Evolutionary conservation across 352 stramenopile genomes (phyloP).

Genomic region (Blastocystis hominis): DNA sequence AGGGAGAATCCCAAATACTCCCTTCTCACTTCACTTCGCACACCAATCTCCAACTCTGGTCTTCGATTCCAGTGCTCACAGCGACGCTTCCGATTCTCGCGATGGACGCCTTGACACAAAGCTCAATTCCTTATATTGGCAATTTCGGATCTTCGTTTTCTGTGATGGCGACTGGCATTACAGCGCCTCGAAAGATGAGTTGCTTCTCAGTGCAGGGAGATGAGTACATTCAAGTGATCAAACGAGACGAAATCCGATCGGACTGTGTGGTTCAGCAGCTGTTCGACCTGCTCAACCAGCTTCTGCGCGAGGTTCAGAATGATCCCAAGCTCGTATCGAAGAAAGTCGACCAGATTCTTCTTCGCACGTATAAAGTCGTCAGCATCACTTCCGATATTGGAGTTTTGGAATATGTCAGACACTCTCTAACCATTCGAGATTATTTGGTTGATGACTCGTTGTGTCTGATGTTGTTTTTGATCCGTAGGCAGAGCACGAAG

Average conservation of each 20-base stretch:
- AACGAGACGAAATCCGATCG: conserved; percentile 55
- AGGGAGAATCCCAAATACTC: background rate
- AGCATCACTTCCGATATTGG: conserved; percentile 78
- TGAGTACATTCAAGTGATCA: background rate
- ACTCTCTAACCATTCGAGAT: conserved; percentile 83
- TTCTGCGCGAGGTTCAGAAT: conserved; percentile 69
- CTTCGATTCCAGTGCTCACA: conserved; percentile 16
- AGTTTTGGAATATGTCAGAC: conserved; percentile 94
- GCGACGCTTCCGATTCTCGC: background rate
- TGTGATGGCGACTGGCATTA: conserved; percentile 23
- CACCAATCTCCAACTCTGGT: background rate
- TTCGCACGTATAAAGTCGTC: conserved; percentile 88
- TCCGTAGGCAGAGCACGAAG: conserved; percentile 62
- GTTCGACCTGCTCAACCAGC: conserved; percentile 78
- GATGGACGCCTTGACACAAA: background rate
- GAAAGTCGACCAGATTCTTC: background rate
- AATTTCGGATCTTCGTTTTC: background rate
- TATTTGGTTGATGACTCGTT: conserved; percentile 71
- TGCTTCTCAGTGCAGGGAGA: background rate
- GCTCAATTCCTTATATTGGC: background rate
- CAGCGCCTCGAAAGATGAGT: background rate
- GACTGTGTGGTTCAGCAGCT: conserved; percentile 79
- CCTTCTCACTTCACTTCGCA: background rate
- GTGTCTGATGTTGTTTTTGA: background rate
- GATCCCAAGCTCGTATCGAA: background rate